Evolutionary conservation across 306 rosid species (phyloP).

Genomic region (Cucurbita ficifolia): DNA sequence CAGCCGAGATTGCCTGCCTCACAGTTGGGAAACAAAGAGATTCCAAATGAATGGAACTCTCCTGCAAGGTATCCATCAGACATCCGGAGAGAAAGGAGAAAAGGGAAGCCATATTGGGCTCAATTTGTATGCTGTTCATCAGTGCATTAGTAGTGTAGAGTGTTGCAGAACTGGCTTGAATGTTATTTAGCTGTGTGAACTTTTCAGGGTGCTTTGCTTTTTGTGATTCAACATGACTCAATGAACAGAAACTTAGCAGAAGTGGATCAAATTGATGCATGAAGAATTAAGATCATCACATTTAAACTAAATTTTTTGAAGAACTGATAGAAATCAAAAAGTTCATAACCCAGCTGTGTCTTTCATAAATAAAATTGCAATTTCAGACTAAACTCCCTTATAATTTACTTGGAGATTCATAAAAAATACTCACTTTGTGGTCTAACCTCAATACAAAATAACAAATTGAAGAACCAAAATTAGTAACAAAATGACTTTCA

Average conservation of each 20-base stretch:
- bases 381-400: not conserved
- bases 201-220: too few relatives aligned
- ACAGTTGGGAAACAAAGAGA: constrained; percentile 17
- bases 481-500: constrained; percentile 17
- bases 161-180: not conserved
- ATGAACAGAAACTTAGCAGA: not conserved
- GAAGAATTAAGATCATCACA: too few relatives aligned
- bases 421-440: not conserved
- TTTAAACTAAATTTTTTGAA: not conserved
- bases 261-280: not conserved
- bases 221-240: not conserved
- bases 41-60: constrained; percentile 68
- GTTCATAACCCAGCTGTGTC: not conserved
- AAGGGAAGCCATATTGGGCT: constrained; percentile 65
- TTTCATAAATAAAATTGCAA: not conserved
- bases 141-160: constrained; percentile 23
- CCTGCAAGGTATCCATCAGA: constrained; percentile 67
- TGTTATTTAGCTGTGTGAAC: not conserved
- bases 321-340: not conserved
- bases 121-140: constrained; percentile 77
- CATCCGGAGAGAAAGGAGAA: constrained; percentile 57
- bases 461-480: constrained; percentile 7
- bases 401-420: constrained; percentile 3
- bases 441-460: constrained; percentile 6
- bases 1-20: constrained; percentile 27